Evolutionary conservation across 306 rosid species (phyloP), one percentile per base, ranked within the genome.

Genomic region (Sicyos baderoa): DNA sequence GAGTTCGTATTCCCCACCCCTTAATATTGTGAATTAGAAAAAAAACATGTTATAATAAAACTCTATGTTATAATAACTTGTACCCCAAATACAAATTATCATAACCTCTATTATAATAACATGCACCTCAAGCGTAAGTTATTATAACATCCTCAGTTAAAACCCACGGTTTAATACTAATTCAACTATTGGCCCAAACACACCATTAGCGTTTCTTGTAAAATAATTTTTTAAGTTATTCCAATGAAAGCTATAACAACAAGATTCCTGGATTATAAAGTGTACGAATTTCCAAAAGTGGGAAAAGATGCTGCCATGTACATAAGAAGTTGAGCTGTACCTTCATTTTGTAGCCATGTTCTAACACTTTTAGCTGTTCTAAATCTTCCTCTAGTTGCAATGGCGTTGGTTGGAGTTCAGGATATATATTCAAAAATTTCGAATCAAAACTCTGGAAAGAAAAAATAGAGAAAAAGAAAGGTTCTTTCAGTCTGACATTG

Each of bases 261-360:
- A 29, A 29, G 35, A 29, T 29, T 4, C 35, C 35, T 29, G 35
- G 21, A 29, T 16, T 16, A 60, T 19, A 60, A 60, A 32, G 50
- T 37, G 18, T 17, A 17, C 7, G 25, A 62, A 17, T 62, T 11
- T 37, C 27, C n/a, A 37, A 37, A 37, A 62, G 27, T 17, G 50
- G 68, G 27, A 62, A 37, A 62, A 37, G 47, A 62, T 29, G 35
- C 35, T 62, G 68, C 49, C 42, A 44, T 6, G 11, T 18, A 2
- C 2, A 12, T 17, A 19, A 70, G 61, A 21, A 51, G 14, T 23
- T 68, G 64, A 10, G 29, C 12, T 63, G 66, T 77, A 93, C 99
- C 98, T 89, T 93, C 97, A 93, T 93, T 79, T 81, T 93, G 80
- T 93, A 93, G 72, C 98, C 99, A 75, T 93, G 88, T 81, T 93